Conservation (phyloP, 371 early-diverging fungal species). For the Mucor velutinosus region DNA sequence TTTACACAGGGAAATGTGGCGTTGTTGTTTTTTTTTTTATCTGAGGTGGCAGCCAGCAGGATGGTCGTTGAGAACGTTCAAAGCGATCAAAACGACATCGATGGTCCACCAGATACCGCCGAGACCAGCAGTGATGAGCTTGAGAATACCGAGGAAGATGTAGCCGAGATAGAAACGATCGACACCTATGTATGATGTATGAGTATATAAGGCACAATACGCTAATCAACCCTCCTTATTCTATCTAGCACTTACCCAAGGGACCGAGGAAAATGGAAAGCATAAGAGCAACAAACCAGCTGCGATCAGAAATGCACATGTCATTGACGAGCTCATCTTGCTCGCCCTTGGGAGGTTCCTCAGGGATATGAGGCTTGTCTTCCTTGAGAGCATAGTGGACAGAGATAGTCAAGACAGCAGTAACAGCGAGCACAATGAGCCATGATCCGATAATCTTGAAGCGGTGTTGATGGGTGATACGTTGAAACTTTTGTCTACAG, state of each 20-base stretch:
- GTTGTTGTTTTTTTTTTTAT: neutral
- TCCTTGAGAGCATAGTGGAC: conserved; percentile 35
- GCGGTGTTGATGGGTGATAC: conserved; percentile 37
- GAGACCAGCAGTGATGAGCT: conserved; percentile 52
- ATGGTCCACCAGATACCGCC: conserved; percentile 55
- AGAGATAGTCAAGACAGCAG: conserved; percentile 40
- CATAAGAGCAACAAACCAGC: conserved; percentile 49
- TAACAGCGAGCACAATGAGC: conserved; percentile 35
- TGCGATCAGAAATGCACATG: conserved; percentile 49
- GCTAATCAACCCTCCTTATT: neutral
- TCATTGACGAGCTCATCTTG: conserved; percentile 13
- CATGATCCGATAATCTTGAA: conserved; percentile 42
- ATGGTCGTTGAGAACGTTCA: conserved; percentile 50
- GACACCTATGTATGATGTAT: conserved; percentile 30
- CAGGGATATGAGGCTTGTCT: conserved; percentile 9
- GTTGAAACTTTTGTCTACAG: conserved; percentile 34
- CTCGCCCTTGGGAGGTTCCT: conserved; percentile 13
- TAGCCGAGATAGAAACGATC: conserved; percentile 71
- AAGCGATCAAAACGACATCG: conserved; percentile 45
- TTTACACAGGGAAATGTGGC: conserved; percentile 3
- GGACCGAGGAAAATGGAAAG: conserved; percentile 54
- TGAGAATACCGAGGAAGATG: conserved; percentile 50
- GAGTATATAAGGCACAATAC: neutral
- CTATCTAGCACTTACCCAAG: conserved; percentile 37
- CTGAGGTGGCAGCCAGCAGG: conserved; percentile 46